Percentiles rank a stretch among this genome's conserved stretches.
Conservation (phyloP, 1,284 basidiomycete genomes). For the Heterobasidion occidentale region DNA sequence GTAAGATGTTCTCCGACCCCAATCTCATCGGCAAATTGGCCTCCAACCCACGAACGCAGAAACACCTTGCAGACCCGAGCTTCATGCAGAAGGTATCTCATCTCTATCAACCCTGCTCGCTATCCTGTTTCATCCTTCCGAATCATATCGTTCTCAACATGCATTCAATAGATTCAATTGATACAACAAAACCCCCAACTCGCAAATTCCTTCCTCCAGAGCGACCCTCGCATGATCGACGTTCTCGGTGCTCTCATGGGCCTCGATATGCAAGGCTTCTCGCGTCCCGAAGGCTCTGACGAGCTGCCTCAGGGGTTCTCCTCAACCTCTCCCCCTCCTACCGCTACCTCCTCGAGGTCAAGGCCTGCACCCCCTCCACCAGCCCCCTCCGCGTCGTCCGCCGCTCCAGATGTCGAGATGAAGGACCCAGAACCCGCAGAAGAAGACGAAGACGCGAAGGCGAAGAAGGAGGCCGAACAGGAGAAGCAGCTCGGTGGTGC, state of each 20-base stretch:
- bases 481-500: constrained; percentile 76
- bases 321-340: constrained; percentile 26
- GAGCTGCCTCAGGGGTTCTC: constrained; percentile 62
- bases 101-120: neutral
- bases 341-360: constrained; percentile 27
- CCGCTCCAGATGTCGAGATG: constrained; percentile 32
- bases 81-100: constrained; percentile 58
- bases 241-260: constrained; percentile 93
- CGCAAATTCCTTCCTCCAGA: constrained; percentile 45
- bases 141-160: neutral
- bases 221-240: constrained; percentile 89
- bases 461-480: constrained; percentile 68
- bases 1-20: constrained; percentile 82
- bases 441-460: constrained; percentile 55
- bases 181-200: constrained; percentile 59
- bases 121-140: neutral
- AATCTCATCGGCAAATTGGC: constrained; percentile 80
- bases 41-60: constrained; percentile 78
- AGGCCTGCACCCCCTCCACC: constrained; percentile 27
- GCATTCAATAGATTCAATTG: constrained; percentile 37
- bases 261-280: constrained; percentile 86
- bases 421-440: constrained; percentile 60
- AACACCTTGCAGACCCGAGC: constrained; percentile 74
- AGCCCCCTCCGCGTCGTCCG: constrained; percentile 21
- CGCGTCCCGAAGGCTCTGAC: constrained; percentile 79